Evolutionary conservation across 108 stramenopile species (phyloP), one percentile per base, ranked within the genome.

Genomic region (Skeletonema marinoi): DNA sequence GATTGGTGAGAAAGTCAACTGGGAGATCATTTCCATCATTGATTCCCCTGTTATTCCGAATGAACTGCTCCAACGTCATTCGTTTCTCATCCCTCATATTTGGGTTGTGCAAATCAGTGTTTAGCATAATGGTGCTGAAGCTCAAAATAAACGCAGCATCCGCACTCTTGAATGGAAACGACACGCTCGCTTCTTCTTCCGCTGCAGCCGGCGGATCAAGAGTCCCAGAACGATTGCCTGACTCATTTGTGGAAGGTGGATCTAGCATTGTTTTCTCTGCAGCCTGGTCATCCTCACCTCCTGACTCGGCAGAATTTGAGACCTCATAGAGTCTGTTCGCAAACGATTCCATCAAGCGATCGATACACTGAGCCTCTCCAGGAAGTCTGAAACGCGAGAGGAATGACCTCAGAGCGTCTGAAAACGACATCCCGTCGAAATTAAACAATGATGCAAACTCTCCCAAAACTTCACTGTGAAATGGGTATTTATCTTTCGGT

Each of bases 321-420:
- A 85, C 88, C 30, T 78, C 73, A 77, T 88, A 96, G 29, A 89
- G 81, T 75, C 92, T 83, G 39, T 85, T 78, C 6, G 96, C 90
- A 71, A 99, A 98, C 8, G 93, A 91, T 66, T 98, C 98, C 98
- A 99, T 98, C 54, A 99, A 75, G 56, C 97, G 82, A 80, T 98
- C 97, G 63, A 99, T 98, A 73, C 93, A 95, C 81, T 99, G 98
- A 8, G 97, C 97, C 86, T 99, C 98, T 16, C 98, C 98, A 16
- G 98, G 98, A 66, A 99, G 71, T 46, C 96, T 88, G 65, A 99
- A 99, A 60, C 84, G 81, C 35, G 78, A 81, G 51, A 99, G 81
- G 69, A 96, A 98, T 13, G 81, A 67, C 31, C 97, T 88, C 31
- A 99, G 82, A 1, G 96, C 91, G 16, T 85, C 76, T 42, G 94